Base-by-base conservation (phyloP, 169 alveolate species). In the Cryptosporidium sp. region DNA sequence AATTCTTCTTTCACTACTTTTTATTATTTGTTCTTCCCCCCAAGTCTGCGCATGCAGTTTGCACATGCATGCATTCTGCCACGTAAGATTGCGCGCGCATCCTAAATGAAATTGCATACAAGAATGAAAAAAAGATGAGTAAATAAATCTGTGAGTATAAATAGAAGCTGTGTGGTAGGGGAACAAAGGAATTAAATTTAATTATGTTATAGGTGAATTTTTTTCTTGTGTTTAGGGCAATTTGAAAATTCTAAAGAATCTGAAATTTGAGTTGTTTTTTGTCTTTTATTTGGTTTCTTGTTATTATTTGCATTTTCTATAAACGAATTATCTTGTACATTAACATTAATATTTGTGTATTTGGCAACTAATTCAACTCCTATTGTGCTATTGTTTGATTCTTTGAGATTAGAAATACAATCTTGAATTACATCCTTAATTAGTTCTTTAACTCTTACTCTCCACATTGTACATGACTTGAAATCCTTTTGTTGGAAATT, bases 381-480 rank as follows among this genome's bases (percentile, higher is more conserved):
- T 26, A 33, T 80, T 45, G 89, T 80, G 35, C 31, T 80, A 29
- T 29, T 65, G 16, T 58, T 48, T 4, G 21, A n/a, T 48, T 62
- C 45, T 12, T 80, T 62, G 37, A 80, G 56, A 26, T 39, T 39
- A 14, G 35, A 9, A 23, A 80, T 60, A 48, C 73, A 60, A 14
- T 23, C 33, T 23, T 65, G 29, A 39, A 80, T 80, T 12, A 44
- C 80, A 18, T 56, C 53, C 10, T 80, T 62, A 9, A 80, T 31
- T 5, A 80, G 21, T 31, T 80, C 89, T 39, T 65, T 80, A 1
- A 62, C 39, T 21, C 75, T 35, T 18, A 62, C 31, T 80, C 75
- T 60, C 89, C 89, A 80, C 48, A 37, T 60, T 23, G 62, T 60
- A 33, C 89, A 80, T 6, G 53, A 21, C 21, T 80, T 60, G 56